A percentile compares a stretch with the other conserved stretches of the same genome.
phyloP scores from a whole-genome alignment of 2,329 filamentous ascomycete species.

The Hirsutella minnesotensis region DNA sequence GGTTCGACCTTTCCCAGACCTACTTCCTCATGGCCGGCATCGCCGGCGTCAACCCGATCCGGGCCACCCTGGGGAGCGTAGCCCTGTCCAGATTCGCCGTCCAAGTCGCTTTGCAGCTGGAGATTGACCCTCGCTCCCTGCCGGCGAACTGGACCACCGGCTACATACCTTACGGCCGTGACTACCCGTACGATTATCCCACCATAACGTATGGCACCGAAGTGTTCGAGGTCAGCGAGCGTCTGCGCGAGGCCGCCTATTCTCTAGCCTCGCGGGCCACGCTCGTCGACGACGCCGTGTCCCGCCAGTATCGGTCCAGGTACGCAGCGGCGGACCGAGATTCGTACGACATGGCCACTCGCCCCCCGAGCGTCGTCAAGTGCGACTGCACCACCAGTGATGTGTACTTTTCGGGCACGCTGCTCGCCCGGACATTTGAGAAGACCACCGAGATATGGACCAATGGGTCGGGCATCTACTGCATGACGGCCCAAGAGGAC shows the following conservation, averaged over 20 bases:
- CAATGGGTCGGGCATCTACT: slow-evolving; percentile 56
- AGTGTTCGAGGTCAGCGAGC: slow-evolving; percentile 53
- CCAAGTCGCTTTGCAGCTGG: slow-evolving; percentile 65
- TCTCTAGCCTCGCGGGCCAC: slow-evolving; percentile 36
- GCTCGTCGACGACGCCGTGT: slow-evolving; percentile 37
- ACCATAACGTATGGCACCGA: slow-evolving; percentile 53
- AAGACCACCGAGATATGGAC: slow-evolving; percentile 53
- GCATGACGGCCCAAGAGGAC: slow-evolving; percentile 62
- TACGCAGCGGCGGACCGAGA: slow-evolving; percentile 31
- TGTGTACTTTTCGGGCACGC: slow-evolving; percentile 55
- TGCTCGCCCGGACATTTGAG: slow-evolving; percentile 52
- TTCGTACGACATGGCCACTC: slow-evolving; percentile 28
- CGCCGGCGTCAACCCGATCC: slow-evolving; percentile 59
- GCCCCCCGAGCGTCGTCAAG: slow-evolving; percentile 42
- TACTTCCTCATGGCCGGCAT: slow-evolving; percentile 67
- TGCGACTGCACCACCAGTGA: slow-evolving; percentile 62
- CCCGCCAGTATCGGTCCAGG: slow-evolving; percentile 39
- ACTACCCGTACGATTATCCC: slow-evolving; percentile 44
- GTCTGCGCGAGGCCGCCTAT: slow-evolving; percentile 41
- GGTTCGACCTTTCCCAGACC: slow-evolving; percentile 52
- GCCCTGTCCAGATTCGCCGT: slow-evolving; percentile 59
- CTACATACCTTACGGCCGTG: slow-evolving; percentile 53
- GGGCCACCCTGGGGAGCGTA: slow-evolving; percentile 53
- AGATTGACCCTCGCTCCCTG: slow-evolving; percentile 60
- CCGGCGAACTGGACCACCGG: slow-evolving; percentile 53